These are phyloP conservation scores for Rhizopogon salebrosus DNA, from an alignment of 768 basidiomycete genomes.

Conservation along the genomic window DNA sequence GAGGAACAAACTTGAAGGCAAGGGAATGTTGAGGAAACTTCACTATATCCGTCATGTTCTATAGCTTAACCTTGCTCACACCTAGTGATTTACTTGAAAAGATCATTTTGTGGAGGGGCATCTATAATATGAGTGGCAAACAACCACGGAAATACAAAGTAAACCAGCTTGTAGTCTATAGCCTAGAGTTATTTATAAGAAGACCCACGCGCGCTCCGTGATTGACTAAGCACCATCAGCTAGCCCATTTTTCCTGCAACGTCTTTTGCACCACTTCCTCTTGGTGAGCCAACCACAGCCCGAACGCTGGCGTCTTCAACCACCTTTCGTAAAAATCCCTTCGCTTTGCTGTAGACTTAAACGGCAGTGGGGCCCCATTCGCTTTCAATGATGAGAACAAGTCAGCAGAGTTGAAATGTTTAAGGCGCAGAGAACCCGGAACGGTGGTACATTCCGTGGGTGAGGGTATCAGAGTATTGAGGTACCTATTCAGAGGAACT, in stretches of 20 bases:
- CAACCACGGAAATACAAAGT: too few relatives aligned
- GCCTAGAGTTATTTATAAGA: too few relatives aligned
- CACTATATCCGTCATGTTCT: too few relatives aligned
- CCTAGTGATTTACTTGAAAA: too few relatives aligned
- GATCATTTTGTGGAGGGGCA: too few relatives aligned
- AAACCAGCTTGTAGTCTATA: too few relatives aligned
- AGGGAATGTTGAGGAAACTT: too few relatives aligned
- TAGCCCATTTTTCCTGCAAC: constrained; percentile 28
- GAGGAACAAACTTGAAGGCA: too few relatives aligned
- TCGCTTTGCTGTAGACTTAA: constrained; percentile 59
- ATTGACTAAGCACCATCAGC: too few relatives aligned
- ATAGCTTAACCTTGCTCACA: too few relatives aligned
- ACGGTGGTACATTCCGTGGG: constrained; percentile 38
- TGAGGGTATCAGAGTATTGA: constrained; percentile 80
- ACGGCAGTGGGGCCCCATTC: constrained; percentile 68
- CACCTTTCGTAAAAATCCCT: constrained; percentile 76
- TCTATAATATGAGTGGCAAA: too few relatives aligned
- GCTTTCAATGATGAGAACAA: constrained; percentile 72
- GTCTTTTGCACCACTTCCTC: constrained; percentile 64
- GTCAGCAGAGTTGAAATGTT: constrained; percentile 61
- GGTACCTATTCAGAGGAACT: constrained; percentile 87
- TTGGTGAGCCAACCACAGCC: constrained; percentile 73
- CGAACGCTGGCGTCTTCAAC: constrained; percentile 73
- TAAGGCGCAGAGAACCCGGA: constrained; percentile 41
- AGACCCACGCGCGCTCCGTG: too few relatives aligned